phyloP scores from a whole-genome alignment of 192 early-diverging fungal genomes.

The Chytriomyces confervae region DNA sequence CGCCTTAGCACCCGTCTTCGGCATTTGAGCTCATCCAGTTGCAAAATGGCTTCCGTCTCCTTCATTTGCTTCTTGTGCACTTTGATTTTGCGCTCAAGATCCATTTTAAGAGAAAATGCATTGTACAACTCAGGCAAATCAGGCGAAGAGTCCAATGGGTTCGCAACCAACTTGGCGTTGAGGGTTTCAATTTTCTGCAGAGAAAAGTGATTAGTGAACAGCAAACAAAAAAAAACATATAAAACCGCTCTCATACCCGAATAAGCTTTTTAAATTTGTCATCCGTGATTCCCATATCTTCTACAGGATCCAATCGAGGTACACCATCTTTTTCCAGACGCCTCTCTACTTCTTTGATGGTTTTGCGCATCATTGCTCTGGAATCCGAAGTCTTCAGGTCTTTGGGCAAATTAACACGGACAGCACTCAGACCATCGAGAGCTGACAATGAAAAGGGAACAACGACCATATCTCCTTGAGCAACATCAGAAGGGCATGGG shows the following conservation, averaged over 20 bases:
- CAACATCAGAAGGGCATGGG: constrained; percentile 58
- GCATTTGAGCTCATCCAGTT: constrained; percentile 91
- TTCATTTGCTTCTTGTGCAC: constrained; percentile 72
- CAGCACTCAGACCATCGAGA: constrained; percentile 75
- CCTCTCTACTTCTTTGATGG: constrained; percentile 70
- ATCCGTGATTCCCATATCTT: constrained; percentile 88
- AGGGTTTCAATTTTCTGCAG: constrained; percentile 72
- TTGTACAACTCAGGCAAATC: constrained; percentile 66
- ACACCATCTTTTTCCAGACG: constrained; percentile 73
- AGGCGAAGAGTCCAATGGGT: constrained; percentile 62
- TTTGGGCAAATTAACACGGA: constrained; percentile 76
- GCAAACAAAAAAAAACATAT: background rate
- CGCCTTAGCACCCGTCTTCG: constrained; percentile 89
- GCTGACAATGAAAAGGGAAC: constrained; percentile 78
- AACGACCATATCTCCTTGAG: constrained; percentile 70
- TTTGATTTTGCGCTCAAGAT: constrained; percentile 65
- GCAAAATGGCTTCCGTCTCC: constrained; percentile 80
- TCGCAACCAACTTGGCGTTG: constrained; percentile 67
- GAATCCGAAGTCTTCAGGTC: constrained; percentile 65
- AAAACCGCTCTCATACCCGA: constrained; percentile 44
- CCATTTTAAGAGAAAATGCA: constrained; percentile 71
- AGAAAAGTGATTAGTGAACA: background rate
- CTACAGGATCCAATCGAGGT: constrained; percentile 87
- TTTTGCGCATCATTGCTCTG: constrained; percentile 67
- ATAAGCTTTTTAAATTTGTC: constrained; percentile 76